Evolutionary conservation across 2,329 filamentous ascomycete species (phyloP).

Genomic region (Drechmeria coniospora): DNA sequence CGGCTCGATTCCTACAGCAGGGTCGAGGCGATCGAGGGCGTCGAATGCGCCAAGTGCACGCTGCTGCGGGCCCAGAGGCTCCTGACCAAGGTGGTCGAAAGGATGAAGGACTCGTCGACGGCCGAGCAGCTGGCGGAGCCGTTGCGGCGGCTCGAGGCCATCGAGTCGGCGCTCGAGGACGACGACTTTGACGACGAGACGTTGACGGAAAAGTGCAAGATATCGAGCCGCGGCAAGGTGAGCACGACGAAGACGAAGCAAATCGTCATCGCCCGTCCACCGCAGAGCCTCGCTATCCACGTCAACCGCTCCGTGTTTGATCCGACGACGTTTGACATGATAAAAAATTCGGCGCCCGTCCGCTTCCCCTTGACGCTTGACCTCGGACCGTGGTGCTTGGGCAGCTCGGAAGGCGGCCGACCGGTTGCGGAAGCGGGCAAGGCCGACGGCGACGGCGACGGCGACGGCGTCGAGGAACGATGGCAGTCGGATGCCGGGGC

Average conservation of each 20-base stretch:
- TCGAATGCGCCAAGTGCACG: conserved; percentile 86
- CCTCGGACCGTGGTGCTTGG: conserved; percentile 72
- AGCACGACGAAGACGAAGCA: conserved; percentile 80
- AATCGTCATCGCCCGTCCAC: conserved; percentile 68
- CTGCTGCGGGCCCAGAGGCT: conserved; percentile 42
- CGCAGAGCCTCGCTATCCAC: conserved; percentile 68
- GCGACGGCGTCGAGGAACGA: conserved; percentile 31
- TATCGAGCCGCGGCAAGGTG: conserved; percentile 50
- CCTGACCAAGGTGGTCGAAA: conserved; percentile 30
- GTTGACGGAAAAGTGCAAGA: conserved; percentile 47
- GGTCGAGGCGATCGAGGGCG: conserved; percentile 73
- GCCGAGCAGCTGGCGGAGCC: conserved; percentile 36
- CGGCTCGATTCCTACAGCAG: conserved; percentile 73
- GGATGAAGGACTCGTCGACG: conserved; percentile 19
- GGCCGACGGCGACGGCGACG: conserved; percentile 7
- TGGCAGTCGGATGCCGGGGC: conserved; percentile 54
- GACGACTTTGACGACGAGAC: conserved; percentile 66
- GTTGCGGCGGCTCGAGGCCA: conserved; percentile 42
- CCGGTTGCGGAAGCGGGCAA: conserved; percentile 1
- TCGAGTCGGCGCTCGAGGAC: conserved; percentile 58
- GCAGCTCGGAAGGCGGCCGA: conserved; percentile 27
- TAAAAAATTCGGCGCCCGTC: conserved; percentile 72
- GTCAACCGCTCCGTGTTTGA: conserved; percentile 88
- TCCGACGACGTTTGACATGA: conserved; percentile 60
- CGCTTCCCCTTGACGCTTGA: conserved; percentile 61